Conservation (phyloP, 495 filamentous ascomycete species). For the Penicillium subrubescens region DNA sequence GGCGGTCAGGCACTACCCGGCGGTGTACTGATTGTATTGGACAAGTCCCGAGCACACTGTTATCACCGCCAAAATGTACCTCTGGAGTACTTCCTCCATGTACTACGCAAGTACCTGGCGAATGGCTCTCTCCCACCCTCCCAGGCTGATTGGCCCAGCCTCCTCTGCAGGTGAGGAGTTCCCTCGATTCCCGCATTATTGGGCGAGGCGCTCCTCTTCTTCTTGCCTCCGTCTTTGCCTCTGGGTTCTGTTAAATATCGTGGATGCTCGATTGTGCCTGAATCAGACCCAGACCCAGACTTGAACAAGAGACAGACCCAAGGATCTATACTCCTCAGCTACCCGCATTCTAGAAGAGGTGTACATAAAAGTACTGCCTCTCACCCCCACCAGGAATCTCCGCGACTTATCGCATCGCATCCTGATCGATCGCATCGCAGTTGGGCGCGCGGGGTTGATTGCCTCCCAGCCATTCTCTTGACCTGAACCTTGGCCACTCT, state of each 20-base stretch:
- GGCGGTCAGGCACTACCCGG: conserved; percentile 21
- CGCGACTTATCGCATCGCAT: conserved; percentile 23
- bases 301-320: neutral
- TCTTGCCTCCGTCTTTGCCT: neutral
- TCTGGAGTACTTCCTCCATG: neutral
- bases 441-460: conserved; percentile 24
- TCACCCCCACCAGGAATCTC: neutral
- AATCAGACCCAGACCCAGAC: neutral
- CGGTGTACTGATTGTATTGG: conserved; percentile 5
- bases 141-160: conserved; percentile 34
- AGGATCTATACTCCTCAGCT: neutral
- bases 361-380: neutral
- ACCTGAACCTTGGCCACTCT: neutral
- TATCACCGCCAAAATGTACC: conserved; percentile 1
- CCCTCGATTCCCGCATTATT: conserved; percentile 24
- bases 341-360: conserved; percentile 17
- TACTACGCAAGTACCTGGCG: conserved; percentile 10
- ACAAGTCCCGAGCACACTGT: neutral
- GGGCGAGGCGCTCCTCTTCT: conserved; percentile 18
- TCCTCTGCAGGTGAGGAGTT: conserved; percentile 30
- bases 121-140: conserved; percentile 10
- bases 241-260: conserved; percentile 13
- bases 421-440: conserved; percentile 11
- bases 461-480: conserved; percentile 7
- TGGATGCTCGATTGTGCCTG: conserved; percentile 14